Evolutionary conservation across 2,329 filamentous ascomycete species (phyloP), one percentile per base, ranked within the genome.

Genomic region (Phoma sp.): DNA sequence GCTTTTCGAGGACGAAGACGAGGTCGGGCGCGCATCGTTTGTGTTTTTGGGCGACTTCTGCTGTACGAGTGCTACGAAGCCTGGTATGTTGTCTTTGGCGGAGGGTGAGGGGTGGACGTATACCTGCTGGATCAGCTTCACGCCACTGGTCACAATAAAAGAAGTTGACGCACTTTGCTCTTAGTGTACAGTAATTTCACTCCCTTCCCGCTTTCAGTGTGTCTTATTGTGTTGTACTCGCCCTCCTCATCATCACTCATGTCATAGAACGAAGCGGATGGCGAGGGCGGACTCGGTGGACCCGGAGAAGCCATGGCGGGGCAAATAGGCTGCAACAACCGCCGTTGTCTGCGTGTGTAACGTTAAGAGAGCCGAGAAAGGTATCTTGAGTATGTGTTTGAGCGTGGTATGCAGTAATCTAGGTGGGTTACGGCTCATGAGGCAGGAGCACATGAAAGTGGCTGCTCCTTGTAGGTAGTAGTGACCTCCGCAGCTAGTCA

Each of bases 131-230:
- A 56, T 65, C 36, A 66, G 57, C 50, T 39, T 52, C 60, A 59
- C 62, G 63, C 61, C 62, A 67, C 62, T 7, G 25, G 17, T 14
- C 4, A n/a, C 26, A 14, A 28, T 36, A 7, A 15, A 36, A 26
- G 39, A 15, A 92, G 64, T 20, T 30, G 17, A 46, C 29, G 23
- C 67, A 91, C 90, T 83, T 98, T 99, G 88, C 92, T 97, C 80
- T 99, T 99, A 17, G 92, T 93, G 69, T 90, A 97, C 12, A 99
- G 81, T 26, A 99, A 81, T 78, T 98, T 99, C 38, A 99, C 95
- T 1, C 93, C 95, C 61, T 86, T 86, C 0, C 90, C 89, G 2
- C 86, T 87, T 62, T 84, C 85, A 4, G 86, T 85, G 70, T 96
- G 91, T 4, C 91, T 89, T 68, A 99, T 92, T 15, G 92, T 98